Evolutionary conservation across 2,329 filamentous ascomycete species (phyloP).

Genomic region (Xylaria digitata): DNA sequence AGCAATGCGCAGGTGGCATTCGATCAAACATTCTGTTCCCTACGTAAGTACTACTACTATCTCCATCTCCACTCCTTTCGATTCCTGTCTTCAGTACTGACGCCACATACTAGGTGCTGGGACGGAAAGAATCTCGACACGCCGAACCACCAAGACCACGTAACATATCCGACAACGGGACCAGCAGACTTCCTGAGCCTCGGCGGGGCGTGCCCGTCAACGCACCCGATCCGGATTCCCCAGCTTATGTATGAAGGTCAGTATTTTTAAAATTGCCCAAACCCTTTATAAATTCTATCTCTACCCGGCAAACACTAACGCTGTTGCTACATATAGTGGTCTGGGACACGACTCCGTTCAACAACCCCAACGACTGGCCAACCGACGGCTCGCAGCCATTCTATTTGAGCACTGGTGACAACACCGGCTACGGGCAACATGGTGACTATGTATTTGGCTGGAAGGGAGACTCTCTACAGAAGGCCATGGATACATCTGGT

Average conservation of each 20-base stretch:
- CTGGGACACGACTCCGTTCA: conserved; percentile 57
- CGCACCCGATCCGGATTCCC: conserved; percentile 56
- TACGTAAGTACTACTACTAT: conserved; percentile 61
- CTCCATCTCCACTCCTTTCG: neutral
- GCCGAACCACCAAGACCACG: conserved; percentile 61
- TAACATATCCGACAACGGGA: conserved; percentile 59
- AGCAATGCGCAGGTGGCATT: conserved; percentile 57
- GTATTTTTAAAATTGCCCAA: no score
- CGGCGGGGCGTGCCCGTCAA: conserved; percentile 51
- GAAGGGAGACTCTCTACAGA: conserved; percentile 46
- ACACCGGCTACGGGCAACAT: conserved; percentile 48
- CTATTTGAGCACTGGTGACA: conserved; percentile 52
- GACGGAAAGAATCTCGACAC: conserved; percentile 62
- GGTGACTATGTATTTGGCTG: conserved; percentile 55
- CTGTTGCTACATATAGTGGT: conserved; percentile 47
- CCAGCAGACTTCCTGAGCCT: conserved; percentile 56
- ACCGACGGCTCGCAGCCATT: conserved; percentile 55
- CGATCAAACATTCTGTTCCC: conserved; percentile 61
- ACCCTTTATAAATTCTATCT: no score
- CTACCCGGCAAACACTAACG: no score
- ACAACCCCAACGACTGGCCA: conserved; percentile 53
- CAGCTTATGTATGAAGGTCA: conserved; percentile 59
- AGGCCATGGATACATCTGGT: conserved; percentile 54
- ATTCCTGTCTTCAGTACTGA: neutral
- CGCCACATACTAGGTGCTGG: conserved; percentile 63